Evolutionary conservation across 371 early-diverging fungal genomes (phyloP), one percentile per base, ranked within the genome.

Genomic region (Actinomortierella wolfii): DNA sequence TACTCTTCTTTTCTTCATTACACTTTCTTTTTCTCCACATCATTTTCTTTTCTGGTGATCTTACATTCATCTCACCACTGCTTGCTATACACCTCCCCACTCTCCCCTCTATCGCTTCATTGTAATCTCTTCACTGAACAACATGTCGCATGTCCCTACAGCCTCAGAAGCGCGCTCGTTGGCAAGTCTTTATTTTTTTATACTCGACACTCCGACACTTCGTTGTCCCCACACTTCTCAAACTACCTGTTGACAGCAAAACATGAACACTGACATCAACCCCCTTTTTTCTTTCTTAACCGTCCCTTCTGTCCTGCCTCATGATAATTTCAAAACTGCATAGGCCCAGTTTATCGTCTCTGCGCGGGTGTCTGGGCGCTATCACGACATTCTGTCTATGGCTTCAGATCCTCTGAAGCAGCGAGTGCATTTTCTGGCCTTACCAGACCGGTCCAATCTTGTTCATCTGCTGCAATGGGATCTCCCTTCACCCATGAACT

Each of bases 351-450:
- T 56, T 2, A 52, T 57, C 24, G 46, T 65, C 45, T 26, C 24
- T 24, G 54, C 59, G 41, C 56, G 51, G 14, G 43, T 46, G 13
- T 40, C 42, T 26, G 45, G 51, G 5, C 41, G 50, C 26, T 51
- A 51, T 18, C 50, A 59, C 14, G 56, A 65, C 29, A 54, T 70
- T n/a, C 64, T 57, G 14, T 53, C 57, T 14, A 53, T 55, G 21
- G 70, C 70, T 11, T 64, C 70, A 24, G 70, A 70, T 17, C 46
- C 64, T 2, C 55, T 70, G 41, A 59, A 54, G 57, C 70, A 70
- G 21, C 60, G 70, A 40, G 57, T 70, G 39, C 70, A 70, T 20
- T 70, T 70, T 24, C 23, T 70, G 26, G 51, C 61, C 20, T 60
- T 51, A 25, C 57, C 70, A 8, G 70, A 70, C 11, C 57, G 65